Base-by-base conservation (phyloP, 2,329 filamentous ascomycete genomes). In the Didymellaceae sp. region DNA sequence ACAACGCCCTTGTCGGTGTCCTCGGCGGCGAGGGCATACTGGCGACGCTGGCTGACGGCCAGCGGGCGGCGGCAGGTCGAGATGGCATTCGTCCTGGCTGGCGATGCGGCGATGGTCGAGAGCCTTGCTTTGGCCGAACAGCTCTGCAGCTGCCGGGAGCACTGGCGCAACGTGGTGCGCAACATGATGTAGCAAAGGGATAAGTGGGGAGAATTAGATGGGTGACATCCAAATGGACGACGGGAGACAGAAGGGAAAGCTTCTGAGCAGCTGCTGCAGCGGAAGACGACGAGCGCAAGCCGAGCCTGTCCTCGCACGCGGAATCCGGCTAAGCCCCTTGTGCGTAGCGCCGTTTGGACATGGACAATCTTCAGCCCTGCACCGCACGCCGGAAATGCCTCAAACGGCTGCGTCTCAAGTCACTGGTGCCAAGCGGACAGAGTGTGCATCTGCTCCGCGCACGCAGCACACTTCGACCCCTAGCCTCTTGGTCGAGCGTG, bases 141-240 rank as follows among this genome's bases (percentile, higher is more conserved):
- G 76, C 79, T 79, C 75, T 80, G 79, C 75, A 89, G 82, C 79
- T 83, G 82, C 71, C 81, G 80, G 79, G 85, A 82, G 75, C 84
- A 84, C 75, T 82, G 82, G 67, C 81, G 81, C 63, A 90, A 75
- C 62, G 86, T 84, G 74, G 82, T 83, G 78, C 86, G 86, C 82
- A 90, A 82, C 88, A 91, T 91, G 78, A 75, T 82, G 78, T 44
- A 59, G 59, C 62, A 59, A 43, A 45, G 52, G 54, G 30, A 14
- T 39, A 50, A 43, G 35, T 53, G 59, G 48, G 46, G 57, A 41
- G 47, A 40, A 55, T 45, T 54, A 54, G 57, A 61, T 52, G 58
- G 61, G 54, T 59, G 57, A 55, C 68, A 71, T 71, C 58, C 66
- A 70, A 70, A 54, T 55, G 57, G 60, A 54, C 54, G 59, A 54